phyloP scores from a whole-genome alignment of 306 rosid genomes.

The Cyclanthera cordifolia region DNA sequence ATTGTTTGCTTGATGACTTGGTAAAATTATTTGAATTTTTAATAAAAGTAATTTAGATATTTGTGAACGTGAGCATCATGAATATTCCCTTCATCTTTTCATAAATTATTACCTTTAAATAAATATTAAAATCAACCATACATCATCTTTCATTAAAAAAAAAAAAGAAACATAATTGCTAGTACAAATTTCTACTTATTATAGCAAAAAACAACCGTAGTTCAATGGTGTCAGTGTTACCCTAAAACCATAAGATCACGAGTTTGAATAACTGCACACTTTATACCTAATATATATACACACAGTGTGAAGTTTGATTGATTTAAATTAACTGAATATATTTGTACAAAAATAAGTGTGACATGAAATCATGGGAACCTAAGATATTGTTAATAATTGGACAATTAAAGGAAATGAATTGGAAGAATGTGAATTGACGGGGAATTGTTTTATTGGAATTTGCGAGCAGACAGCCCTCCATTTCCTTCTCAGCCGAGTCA shows the following conservation, averaged over 20 bases:
- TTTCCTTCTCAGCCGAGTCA: conserved; percentile 51
- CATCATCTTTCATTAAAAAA: too few species aligned
- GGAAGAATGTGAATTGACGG: conserved; percentile 8
- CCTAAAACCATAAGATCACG: too few species aligned
- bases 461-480: conserved; percentile 25
- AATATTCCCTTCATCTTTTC: neutral
- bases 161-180: neutral
- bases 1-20: neutral
- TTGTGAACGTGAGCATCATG: neutral
- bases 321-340: too few species aligned
- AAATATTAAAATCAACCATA: neutral
- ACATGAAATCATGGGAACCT: neutral
- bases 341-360: neutral
- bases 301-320: too few species aligned
- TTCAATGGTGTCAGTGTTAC: too few species aligned
- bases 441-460: conserved; percentile 26
- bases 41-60: neutral
- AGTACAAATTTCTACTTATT: neutral
- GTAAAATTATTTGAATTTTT: neutral
- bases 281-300: too few species aligned
- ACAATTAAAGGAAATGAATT: neutral
- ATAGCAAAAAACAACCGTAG: too few species aligned
- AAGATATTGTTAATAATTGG: neutral
- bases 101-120: neutral
- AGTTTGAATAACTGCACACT: too few species aligned